A percentile compares a stretch with the other conserved stretches of the same genome.
Conservation (phyloP, 2,329 filamentous ascomycete species). For the Cryoendolithus antarcticus region DNA sequence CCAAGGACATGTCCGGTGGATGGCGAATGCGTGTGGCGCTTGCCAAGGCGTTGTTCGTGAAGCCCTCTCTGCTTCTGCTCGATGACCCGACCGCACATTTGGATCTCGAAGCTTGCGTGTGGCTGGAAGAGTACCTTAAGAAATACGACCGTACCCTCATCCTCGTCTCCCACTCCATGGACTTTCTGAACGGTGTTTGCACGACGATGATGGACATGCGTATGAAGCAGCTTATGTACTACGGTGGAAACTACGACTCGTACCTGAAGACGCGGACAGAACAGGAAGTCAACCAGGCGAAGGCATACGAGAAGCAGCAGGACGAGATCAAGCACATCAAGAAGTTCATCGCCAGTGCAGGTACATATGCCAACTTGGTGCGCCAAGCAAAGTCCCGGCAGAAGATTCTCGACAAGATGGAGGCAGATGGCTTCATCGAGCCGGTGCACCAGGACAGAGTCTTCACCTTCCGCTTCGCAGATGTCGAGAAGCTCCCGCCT, state of each 20-base stretch:
- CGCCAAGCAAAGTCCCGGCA: constrained; percentile 97
- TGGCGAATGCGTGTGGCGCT: constrained; percentile 99
- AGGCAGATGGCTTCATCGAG: constrained; percentile 97
- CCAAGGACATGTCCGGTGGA: constrained; percentile 99
- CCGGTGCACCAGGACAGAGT: constrained; percentile 72
- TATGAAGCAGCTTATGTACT: constrained; percentile 78
- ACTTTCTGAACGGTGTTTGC: constrained; percentile 99
- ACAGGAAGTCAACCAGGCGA: constrained; percentile 96
- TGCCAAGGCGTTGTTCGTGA: constrained; percentile 95
- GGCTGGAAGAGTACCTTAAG: constrained; percentile 98
- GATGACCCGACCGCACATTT: constrained; percentile 98
- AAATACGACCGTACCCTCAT: constrained; percentile 98
- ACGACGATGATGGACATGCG: constrained; percentile 99
- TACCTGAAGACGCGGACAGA: constrained; percentile 86
- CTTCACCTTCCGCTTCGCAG: constrained; percentile 96
- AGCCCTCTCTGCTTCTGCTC: constrained; percentile 86
- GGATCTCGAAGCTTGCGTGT: constrained; percentile 98
- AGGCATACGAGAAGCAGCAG: constrained; percentile 98
- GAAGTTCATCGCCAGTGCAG: constrained; percentile 98
- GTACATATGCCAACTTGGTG: constrained; percentile 99
- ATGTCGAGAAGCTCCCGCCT: constrained; percentile 97
- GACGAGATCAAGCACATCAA: constrained; percentile 99
- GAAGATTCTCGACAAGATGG: constrained; percentile 99
- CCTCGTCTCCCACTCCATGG: constrained; percentile 93
- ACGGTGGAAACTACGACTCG: constrained; percentile 99